Evolutionary conservation across 192 early-diverging fungal species (phyloP), one percentile per base, ranked within the genome.

Genomic region (Rhizoclosmatium globosum): DNA sequence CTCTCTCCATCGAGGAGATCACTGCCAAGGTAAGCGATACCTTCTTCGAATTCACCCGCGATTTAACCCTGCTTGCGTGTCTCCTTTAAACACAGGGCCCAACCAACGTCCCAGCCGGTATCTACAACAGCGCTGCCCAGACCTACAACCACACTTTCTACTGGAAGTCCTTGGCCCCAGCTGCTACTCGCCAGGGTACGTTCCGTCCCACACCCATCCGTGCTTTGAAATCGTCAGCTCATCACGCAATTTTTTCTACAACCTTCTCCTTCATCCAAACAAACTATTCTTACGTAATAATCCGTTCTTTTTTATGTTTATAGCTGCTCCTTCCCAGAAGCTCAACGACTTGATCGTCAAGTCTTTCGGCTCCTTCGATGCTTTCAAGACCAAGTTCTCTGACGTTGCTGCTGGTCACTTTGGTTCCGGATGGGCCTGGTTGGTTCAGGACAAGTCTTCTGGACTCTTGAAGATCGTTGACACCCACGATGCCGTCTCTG

Each of bases 121-220:
- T 74, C 69, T 79, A 79, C 78, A 79, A 79, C 93, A 19, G 94
- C 93, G 78, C 78, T 74, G 78, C 78, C 1, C 78, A 79, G 71
- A 71, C 78, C 74, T 91, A 41, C 73, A 74, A 74, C 60, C 73
- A 74, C 73, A 74, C 73, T 45, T 74, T 74, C 60, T 74, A 74
- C 73, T 74, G 73, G 73, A 74, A 74, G 19, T 74, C 73, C 4
- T 45, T 74, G 19, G 73, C 73, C 19, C 57, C 76, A 48, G 61
- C 17, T 43, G 60, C 73, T 19, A 43, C 44, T 74, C 73, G 76
- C 50, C 64, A 77, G 41, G 76, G 64, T 77, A 68, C 17, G 19
- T 47, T n/a, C n/a, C n/a, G n/a, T n/a, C n/a, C n/a, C n/a, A n/a
- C n/a, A n/a, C n/a, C n/a, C n/a, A n/a, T n/a, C n/a, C n/a, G n/a